A percentile compares a stretch with the other conserved stretches of the same genome.
Evolutionary conservation across 345 rosid genomes (phyloP).

Genomic region (Heritiera littoralis): DNA sequence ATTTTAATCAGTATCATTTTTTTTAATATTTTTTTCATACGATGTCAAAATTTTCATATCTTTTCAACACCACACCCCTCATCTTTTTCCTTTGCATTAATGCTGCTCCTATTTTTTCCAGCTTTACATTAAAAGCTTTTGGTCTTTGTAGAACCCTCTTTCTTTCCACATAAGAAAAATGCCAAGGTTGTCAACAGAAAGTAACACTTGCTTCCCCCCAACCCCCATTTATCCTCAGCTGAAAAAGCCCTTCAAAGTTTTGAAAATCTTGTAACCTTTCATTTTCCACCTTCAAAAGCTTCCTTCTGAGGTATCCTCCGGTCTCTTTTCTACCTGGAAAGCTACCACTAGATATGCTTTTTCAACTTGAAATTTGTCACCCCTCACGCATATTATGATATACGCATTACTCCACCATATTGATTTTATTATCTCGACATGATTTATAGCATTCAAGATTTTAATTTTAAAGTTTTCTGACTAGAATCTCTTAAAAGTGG

Average conservation of each 20-base stretch:
- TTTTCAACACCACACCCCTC: neutral
- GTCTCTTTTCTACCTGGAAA: conserved; percentile 1
- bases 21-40: too few relatives aligned
- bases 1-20: too few relatives aligned
- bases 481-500: too few relatives aligned
- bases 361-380: too few relatives aligned
- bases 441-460: too few relatives aligned
- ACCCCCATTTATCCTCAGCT: too few relatives aligned
- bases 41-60: too few relatives aligned
- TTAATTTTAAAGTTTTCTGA: too few relatives aligned
- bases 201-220: too few relatives aligned
- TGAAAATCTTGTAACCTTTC: neutral
- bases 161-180: conserved; percentile 18
- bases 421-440: too few relatives aligned
- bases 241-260: neutral
- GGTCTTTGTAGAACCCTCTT: neutral
- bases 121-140: conserved; percentile 20
- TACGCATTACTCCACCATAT: too few relatives aligned
- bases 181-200: neutral
- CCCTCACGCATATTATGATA: too few relatives aligned
- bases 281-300: neutral
- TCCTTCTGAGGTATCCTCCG: neutral
- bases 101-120: conserved; percentile 29
- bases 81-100: conserved; percentile 32
- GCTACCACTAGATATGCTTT: neutral